Conservation (phyloP, 352 stramenopile species). For the Plasmopara halstedii region DNA sequence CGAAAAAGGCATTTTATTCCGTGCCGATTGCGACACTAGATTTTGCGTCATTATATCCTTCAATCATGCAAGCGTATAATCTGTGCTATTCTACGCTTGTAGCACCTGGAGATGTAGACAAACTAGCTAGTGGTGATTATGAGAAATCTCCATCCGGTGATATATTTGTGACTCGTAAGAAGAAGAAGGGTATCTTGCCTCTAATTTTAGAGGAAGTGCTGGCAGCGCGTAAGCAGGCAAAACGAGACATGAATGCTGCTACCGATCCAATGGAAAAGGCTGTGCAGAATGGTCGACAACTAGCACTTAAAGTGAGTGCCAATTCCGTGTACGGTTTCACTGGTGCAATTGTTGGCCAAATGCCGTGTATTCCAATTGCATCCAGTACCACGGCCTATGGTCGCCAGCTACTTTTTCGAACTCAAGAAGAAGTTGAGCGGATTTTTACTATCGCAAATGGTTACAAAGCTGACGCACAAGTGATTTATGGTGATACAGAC, state of each 20-base stretch:
- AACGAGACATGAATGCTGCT: slow-evolving; percentile 99
- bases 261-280: slow-evolving; percentile 98
- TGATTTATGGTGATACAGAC: slow-evolving; percentile 99
- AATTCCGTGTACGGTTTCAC: slow-evolving; percentile 99
- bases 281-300: slow-evolving; percentile 98
- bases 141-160: slow-evolving; percentile 94
- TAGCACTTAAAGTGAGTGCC: slow-evolving; percentile 95
- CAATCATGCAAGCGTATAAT: slow-evolving; percentile 99
- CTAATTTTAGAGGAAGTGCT: slow-evolving; percentile 98
- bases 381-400: slow-evolving; percentile 98
- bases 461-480: slow-evolving; percentile 93
- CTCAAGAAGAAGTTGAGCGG: slow-evolving; percentile 94
- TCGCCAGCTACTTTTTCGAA: slow-evolving; percentile 95
- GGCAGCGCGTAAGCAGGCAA: slow-evolving; percentile 94
- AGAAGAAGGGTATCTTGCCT: slow-evolving; percentile 97
- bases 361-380: slow-evolving; percentile 98
- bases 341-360: slow-evolving; percentile 95
- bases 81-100: slow-evolving; percentile 99
- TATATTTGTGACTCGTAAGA: slow-evolving; percentile 92
- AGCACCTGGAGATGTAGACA: slow-evolving; percentile 50
- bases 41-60: slow-evolving; percentile 99
- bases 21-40: slow-evolving; percentile 98
- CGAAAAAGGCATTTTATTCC: slow-evolving; percentile 98
- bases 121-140: slow-evolving; percentile 67
- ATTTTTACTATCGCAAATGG: slow-evolving; percentile 92